These are phyloP conservation scores for Fraxinus velutina DNA, from an alignment of 305 asterid genomes.

Conservation along the genomic window DNA sequence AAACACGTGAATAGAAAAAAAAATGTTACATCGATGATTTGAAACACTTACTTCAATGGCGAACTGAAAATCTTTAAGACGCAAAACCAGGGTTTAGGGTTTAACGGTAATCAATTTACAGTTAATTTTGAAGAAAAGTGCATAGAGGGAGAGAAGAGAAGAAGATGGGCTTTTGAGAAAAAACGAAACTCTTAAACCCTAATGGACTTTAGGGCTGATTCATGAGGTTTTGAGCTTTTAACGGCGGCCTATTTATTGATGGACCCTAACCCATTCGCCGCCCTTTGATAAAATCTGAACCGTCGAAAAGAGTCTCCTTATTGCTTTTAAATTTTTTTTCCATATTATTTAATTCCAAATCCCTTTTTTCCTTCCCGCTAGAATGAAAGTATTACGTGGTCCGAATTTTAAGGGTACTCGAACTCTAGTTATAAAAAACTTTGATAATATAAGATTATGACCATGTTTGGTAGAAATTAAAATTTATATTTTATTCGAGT, in stretches of 20 bases:
- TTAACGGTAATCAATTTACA: conserved; percentile 25
- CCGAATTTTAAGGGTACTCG: not conserved
- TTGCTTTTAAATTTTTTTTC: not conserved
- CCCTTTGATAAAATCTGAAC: not conserved
- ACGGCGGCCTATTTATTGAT: conserved; percentile 36
- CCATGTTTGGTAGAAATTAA: too few species aligned
- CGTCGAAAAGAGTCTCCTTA: not conserved
- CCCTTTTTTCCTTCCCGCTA: not conserved
- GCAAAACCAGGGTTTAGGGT: conserved; percentile 30
- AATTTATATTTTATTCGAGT: too few species aligned
- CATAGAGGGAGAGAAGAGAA: conserved; percentile 4
- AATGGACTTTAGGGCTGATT: conserved; percentile 26
- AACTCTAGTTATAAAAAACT: not conserved
- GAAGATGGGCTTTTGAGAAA: conserved; percentile 29
- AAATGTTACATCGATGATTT: not conserved
- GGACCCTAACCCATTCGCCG: not conserved
- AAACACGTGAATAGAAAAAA: not conserved
- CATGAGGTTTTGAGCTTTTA: not conserved
- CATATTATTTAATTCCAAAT: not conserved
- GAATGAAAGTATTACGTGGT: not conserved
- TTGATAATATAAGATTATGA: not conserved
- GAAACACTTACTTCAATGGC: conserved; percentile 24
- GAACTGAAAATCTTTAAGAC: conserved; percentile 15
- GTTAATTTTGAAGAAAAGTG: conserved; percentile 3
- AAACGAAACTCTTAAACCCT: conserved; percentile 27